A percentile compares a stretch with the other conserved stretches of the same genome.
Conservation (phyloP, 2,329 filamentous ascomycete genomes). For the Kalmusia sp. region DNA sequence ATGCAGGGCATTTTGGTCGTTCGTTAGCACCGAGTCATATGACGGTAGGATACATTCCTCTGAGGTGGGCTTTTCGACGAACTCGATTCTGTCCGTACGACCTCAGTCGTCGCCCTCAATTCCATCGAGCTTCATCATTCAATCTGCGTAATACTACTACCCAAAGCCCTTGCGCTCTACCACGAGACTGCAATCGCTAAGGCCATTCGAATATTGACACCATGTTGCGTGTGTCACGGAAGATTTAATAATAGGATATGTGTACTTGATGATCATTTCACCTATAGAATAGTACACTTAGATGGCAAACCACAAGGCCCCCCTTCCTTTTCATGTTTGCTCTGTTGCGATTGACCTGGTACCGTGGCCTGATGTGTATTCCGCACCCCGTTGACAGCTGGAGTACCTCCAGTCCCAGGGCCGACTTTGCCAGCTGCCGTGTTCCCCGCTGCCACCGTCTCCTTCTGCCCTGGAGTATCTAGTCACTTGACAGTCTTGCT, state of each 20-base stretch:
- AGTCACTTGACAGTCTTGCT: conserved; percentile 81
- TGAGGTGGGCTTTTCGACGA: no score
- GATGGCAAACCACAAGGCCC: conserved; percentile 79
- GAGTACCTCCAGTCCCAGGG: conserved; percentile 11
- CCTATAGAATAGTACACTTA: conserved; percentile 74
- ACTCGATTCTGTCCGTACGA: no score
- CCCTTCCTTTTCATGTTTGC: conserved; percentile 58
- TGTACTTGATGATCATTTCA: background rate
- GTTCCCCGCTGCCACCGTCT: background rate
- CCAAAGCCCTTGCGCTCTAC: no score
- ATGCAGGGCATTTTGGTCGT: no score
- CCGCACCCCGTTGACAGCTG: conserved; percentile 12
- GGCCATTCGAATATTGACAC: no score
- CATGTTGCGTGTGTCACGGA: background rate
- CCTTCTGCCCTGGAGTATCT: conserved; percentile 59
- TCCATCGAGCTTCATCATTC: no score
- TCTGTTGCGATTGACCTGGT: conserved; percentile 35
- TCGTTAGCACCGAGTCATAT: no score
- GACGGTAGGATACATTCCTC: no score
- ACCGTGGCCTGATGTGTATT: conserved; percentile 19
- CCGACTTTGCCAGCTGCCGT: background rate
- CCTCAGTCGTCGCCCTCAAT: no score
- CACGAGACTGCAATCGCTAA: no score
- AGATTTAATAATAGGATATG: background rate
- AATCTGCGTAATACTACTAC: no score